Evolutionary conservation across 2,329 filamentous ascomycete genomes (phyloP), one percentile per base, ranked within the genome.

Genomic region (Rhinocladiella similis): DNA sequence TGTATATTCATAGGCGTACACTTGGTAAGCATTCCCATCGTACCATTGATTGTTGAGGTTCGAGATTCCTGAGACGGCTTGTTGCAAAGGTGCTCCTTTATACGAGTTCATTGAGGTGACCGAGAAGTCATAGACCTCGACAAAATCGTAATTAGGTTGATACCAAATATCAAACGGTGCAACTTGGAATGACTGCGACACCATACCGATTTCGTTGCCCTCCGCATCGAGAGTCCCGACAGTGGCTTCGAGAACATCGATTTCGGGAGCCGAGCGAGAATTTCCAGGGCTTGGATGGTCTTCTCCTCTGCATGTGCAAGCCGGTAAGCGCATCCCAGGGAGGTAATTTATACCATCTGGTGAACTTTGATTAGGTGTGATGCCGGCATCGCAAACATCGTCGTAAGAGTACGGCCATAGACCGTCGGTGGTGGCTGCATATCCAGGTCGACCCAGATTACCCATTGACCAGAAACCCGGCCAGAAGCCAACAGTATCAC

Each of bases 401-500:
- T 84, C 78, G 67, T 90, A 90, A 63, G 83, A 88, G 73, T 89
- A 90, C 0, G 87, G 87, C 87, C 87, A 90, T 70, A 88, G 77
- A 3, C 87, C 87, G 60, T 90, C 86, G 0, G 86, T 89, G 1
- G 86, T 88, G 9, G 85, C 82, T 29, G 83, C 79, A 69, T 88
- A 88, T 12, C 87, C 87, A 22, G 87, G 84, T 61, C 87, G 79
- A 36, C 83, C 87, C 19, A 90, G 77, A 66, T 90, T 90, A 3
- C 87, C 87, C 84, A 90, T 88, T 0, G 85, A 79, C 87, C 87
- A 90, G 70, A 89, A 87, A 70, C 87, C 87, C 41, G 87, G 87
- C 87, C 87, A 90, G 71, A 89, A 87, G 55, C 87, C 87, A 53
- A 83, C 79, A 13, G 83, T 80, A 61, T 88, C 84, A 45, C 86